Conservation (phyloP, 106 monocot species). For the Iris macrosiphon region DNA sequence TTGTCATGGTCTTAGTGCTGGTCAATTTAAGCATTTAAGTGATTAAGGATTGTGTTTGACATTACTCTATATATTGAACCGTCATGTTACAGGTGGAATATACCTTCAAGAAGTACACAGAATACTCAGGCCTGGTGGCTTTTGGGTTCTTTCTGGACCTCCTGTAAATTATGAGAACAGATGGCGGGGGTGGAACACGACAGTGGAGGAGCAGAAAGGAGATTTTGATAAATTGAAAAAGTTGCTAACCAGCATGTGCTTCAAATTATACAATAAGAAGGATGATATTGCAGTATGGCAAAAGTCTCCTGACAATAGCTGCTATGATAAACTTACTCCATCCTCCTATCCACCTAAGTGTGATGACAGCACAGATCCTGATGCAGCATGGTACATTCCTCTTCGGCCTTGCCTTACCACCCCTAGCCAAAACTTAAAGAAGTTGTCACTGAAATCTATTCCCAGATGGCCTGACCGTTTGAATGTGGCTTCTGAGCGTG, state of each 20-base stretch:
- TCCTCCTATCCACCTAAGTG: constrained; percentile 58
- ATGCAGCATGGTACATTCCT: constrained; percentile 76
- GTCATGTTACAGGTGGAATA: constrained; percentile 50
- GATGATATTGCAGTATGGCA: constrained; percentile 87
- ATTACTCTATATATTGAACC: neutral
- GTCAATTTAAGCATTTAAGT: too few relatives aligned
- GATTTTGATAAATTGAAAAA: constrained; percentile 71
- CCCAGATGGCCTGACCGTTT: constrained; percentile 77
- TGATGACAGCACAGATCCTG: constrained; percentile 74
- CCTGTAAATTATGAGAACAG: constrained; percentile 76
- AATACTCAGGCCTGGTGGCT: constrained; percentile 76
- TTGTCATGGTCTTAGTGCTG: too few relatives aligned
- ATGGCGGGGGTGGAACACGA: constrained; percentile 91
- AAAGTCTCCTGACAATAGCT: constrained; percentile 50
- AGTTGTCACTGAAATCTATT: constrained; percentile 40
- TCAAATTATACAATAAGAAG: constrained; percentile 71
- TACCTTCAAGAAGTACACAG: constrained; percentile 75
- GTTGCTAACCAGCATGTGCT: constrained; percentile 72
- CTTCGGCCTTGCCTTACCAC: constrained; percentile 51
- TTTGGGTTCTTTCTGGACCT: constrained; percentile 88
- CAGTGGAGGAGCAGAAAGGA: constrained; percentile 59
- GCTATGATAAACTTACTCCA: constrained; percentile 47
- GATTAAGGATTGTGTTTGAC: too few relatives aligned
- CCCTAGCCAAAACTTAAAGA: constrained; percentile 43
- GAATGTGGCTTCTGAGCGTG: constrained; percentile 42